Percentiles rank a stretch among this genome's conserved stretches.
These are phyloP conservation scores for Hypoxylon sp. DNA, from an alignment of 2,329 filamentous ascomycete genomes.

Conservation along the genomic window DNA sequence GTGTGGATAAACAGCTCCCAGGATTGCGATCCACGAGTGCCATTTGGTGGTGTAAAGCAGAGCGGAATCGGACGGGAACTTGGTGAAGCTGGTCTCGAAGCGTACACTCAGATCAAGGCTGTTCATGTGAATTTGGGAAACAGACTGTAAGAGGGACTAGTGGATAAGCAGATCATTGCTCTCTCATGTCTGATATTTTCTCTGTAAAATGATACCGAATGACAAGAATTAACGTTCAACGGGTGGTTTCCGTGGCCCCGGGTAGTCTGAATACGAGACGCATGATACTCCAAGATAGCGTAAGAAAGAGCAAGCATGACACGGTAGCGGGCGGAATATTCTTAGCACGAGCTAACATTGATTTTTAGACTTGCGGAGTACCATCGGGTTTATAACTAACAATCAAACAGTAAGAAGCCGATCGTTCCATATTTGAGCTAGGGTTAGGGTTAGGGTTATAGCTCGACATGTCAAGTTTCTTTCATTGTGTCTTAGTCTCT, in stretches of 20 bases:
- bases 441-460: too few relatives aligned
- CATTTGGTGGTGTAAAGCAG: constrained; percentile 21
- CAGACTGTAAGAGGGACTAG: neutral
- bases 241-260: neutral
- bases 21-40: constrained; percentile 6
- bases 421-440: too few relatives aligned
- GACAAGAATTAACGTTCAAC: too few relatives aligned
- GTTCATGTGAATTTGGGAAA: constrained; percentile 19
- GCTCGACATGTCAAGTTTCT: too few relatives aligned
- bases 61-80: constrained; percentile 15
- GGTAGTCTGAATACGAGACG: neutral
- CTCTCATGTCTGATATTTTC: neutral
- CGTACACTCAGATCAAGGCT: constrained; percentile 18
- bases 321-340: neutral
- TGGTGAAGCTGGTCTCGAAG: constrained; percentile 20
- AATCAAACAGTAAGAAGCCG: too few relatives aligned
- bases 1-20: constrained; percentile 20
- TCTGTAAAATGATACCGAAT: neutral
- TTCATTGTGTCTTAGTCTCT: too few relatives aligned
- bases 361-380: too few relatives aligned
- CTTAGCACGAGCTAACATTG: too few relatives aligned
- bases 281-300: neutral
- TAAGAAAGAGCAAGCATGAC: neutral
- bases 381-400: too few relatives aligned
- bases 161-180: neutral